Conservation (phyloP, 192 early-diverging fungal species). For the Mortierella claussenii region DNA sequence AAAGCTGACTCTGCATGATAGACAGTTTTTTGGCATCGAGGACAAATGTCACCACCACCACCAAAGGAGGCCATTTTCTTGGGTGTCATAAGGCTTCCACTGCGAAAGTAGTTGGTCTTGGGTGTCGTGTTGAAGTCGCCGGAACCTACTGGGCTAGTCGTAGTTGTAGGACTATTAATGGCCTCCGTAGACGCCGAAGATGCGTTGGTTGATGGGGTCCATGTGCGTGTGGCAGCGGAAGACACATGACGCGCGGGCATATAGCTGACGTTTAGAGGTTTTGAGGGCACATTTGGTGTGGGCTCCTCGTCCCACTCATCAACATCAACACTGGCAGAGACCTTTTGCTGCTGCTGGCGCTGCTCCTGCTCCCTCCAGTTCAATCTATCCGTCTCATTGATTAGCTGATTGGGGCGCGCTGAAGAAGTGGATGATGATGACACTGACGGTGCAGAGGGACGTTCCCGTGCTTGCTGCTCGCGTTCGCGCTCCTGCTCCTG, state of each 20-base stretch:
- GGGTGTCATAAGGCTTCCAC: slow-evolving; percentile 42
- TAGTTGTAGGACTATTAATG: not conserved
- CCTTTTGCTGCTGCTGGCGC: slow-evolving; percentile 13
- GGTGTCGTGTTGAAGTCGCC: slow-evolving; percentile 7
- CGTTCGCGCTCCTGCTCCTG: slow-evolving; percentile 3
- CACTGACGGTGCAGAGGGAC: not conserved
- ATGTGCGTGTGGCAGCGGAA: slow-evolving; percentile 45
- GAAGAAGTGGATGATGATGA: slow-evolving; percentile 16
- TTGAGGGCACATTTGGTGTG: slow-evolving; percentile 38
- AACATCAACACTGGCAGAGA: not conserved
- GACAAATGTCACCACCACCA: slow-evolving; percentile 60
- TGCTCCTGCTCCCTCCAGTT: slow-evolving; percentile 38
- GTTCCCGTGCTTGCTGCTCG: slow-evolving; percentile 11
- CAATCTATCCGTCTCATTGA: slow-evolving; percentile 28
- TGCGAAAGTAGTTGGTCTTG: slow-evolving; percentile 36
- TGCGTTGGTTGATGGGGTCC: slow-evolving; percentile 25
- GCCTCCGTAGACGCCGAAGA: not conserved
- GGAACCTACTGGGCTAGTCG: slow-evolving; percentile 8
- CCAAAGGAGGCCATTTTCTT: slow-evolving; percentile 34
- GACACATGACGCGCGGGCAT: slow-evolving; percentile 33
- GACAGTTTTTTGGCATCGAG: slow-evolving; percentile 65
- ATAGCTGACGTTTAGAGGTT: slow-evolving; percentile 31
- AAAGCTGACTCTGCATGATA: slow-evolving; percentile 68
- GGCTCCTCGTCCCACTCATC: slow-evolving; percentile 54
- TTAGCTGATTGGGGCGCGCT: slow-evolving; percentile 20